Base-by-base conservation (phyloP, 257 asterid genomes). In the Forsythia viridissima region DNA sequence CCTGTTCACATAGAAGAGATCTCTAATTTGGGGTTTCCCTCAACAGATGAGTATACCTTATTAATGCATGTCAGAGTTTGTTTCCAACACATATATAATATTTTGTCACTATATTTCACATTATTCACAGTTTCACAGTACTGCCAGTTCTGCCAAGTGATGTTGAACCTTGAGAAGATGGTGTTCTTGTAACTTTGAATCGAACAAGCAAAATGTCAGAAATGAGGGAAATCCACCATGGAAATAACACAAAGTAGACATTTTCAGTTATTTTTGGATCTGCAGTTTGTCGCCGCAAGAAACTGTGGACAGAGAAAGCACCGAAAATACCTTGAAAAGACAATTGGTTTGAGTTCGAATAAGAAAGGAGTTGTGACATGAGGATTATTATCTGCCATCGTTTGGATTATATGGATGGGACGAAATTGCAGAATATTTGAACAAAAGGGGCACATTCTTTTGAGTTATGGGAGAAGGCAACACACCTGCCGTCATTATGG, bases 1-100 rank as follows among this genome's bases (percentile, higher is more conserved):
- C 46, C 48, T 46, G 57, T 73, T 68, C 71, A 68, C 75, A 39
- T 70, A 65, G 78, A 79, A 79, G 59, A 73, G 42, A 43, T 61
- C 43, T 59, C 77, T 21, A 63, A 21, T 63, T 63, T 63, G 39
- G 37, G 6, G 11, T 10, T 18, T 34, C 40, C 39, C 9, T 63
- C 70, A 21, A 63, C 70, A 4, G 38, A 24, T 3, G 40, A 9
- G 16, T 30, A 63, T 5, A 4, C 37, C 37, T 24, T 30, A 30
- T 63, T 24, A 8, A 30, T 21, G 16, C 40, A 63, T 63, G 36
- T 24, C 11, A 63, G 30, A 63, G 38, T 24, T 24, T 61, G 21
- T 63, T 63, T 20, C 67, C 37, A 6, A n/a, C 40, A 21, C 37
- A 11, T 63, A 24, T 63, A 30, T 63, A 21, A 21, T 30, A 61